phyloP scores from a whole-genome alignment of 2,329 filamentous ascomycete species.

The Coniochaeta pulveracea region DNA sequence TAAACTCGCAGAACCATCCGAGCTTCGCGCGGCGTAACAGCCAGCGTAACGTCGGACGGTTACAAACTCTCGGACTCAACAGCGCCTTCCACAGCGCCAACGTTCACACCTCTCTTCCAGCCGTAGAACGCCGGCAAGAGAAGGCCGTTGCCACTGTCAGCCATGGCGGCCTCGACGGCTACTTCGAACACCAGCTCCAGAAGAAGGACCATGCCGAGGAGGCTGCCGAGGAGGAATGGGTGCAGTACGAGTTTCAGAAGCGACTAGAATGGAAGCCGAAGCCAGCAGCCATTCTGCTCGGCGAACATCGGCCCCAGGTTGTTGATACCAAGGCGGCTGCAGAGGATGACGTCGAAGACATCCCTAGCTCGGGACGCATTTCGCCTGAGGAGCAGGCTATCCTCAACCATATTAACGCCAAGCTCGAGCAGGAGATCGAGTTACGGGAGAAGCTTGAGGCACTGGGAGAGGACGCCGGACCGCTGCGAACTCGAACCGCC shows the following conservation, averaged over 20 bases:
- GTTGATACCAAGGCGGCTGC: constrained; percentile 19
- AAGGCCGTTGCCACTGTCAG: constrained; percentile 33
- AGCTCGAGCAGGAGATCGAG: constrained; percentile 68
- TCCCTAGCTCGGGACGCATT: constrained; percentile 11
- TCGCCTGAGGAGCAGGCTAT: constrained; percentile 18
- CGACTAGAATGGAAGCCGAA: constrained; percentile 78
- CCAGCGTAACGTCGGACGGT: constrained; percentile 40
- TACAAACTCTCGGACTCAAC: constrained; percentile 53
- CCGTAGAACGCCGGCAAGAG: constrained; percentile 46
- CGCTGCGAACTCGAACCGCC: constrained; percentile 22
- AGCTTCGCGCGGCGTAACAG: constrained; percentile 49
- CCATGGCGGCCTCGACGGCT: constrained; percentile 70
- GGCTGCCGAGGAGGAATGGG: constrained; percentile 70
- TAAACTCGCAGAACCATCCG: constrained; percentile 60
- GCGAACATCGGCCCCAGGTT: constrained; percentile 21
- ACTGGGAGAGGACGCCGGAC: constrained; percentile 30
- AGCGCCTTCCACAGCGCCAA: constrained; percentile 61
- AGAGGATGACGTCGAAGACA: constrained; percentile 10
- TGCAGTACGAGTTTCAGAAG: constrained; percentile 80
- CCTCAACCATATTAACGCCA: constrained; percentile 74
- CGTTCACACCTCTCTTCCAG: constrained; percentile 35
- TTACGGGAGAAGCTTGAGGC: constrained; percentile 33
- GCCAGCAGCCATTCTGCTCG: constrained; percentile 41
- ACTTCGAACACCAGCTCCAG: constrained; percentile 85
- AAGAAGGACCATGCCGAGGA: constrained; percentile 58